Conservation (phyloP, 108 stramenopile genomes). For the Licmophora abbreviata region DNA sequence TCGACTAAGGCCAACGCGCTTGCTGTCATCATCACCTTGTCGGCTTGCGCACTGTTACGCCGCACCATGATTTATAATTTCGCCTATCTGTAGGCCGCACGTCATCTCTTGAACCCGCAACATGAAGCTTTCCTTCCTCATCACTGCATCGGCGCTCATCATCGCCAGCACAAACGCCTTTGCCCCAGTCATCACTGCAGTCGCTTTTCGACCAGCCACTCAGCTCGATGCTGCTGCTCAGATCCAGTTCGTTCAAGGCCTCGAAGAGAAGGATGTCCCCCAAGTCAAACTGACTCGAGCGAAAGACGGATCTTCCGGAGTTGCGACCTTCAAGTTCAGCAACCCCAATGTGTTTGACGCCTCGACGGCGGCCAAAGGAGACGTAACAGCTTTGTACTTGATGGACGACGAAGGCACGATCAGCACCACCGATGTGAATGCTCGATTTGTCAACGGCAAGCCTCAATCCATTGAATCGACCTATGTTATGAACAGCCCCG, state of each 20-base stretch:
- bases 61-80: too few species aligned
- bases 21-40: too few species aligned
- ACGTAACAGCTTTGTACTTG: conserved; percentile 69
- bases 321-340: conserved; percentile 58
- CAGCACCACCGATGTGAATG: conserved; percentile 60
- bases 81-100: too few species aligned
- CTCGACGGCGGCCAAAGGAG: conserved; percentile 44
- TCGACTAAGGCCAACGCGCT: too few species aligned
- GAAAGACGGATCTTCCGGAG: conserved; percentile 54
- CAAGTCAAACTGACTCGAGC: conserved; percentile 71
- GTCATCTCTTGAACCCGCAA: too few species aligned
- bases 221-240: too few species aligned
- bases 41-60: too few species aligned
- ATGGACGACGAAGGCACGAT: conserved; percentile 53
- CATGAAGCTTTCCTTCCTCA: too few species aligned
- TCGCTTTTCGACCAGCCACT: too few species aligned
- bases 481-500: conserved; percentile 61
- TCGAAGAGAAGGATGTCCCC: conserved; percentile 65
- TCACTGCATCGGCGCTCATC: too few species aligned
- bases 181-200: too few species aligned
- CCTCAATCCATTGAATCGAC: conserved; percentile 64
- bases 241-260: conserved; percentile 65
- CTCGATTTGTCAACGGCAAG: conserved; percentile 69
- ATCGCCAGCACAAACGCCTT: too few species aligned
- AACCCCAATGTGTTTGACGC: conserved; percentile 80